A percentile compares a stretch with the other conserved stretches of the same genome.
phyloP scores from a whole-genome alignment of 75 land plant genomes.

The Ceratopteris richardii region DNA sequence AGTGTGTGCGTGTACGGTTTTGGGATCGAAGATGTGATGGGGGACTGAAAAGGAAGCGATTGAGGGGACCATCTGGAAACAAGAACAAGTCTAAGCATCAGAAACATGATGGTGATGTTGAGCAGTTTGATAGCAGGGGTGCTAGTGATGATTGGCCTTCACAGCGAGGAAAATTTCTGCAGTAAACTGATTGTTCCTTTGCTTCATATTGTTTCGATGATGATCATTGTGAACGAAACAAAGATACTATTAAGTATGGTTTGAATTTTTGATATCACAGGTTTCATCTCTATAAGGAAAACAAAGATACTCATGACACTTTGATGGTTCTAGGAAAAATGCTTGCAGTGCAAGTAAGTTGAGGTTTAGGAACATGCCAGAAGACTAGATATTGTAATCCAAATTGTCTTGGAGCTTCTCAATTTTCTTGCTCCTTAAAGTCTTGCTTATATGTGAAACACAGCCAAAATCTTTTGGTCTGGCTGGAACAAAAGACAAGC shows the following conservation, averaged over 20 bases:
- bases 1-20: slow-evolving; percentile 65
- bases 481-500: slow-evolving; percentile 99
- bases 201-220: neutral
- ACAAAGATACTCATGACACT: slow-evolving; percentile 93
- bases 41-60: slow-evolving; percentile 25
- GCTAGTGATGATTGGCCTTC: slow-evolving; percentile 60
- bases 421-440: too few species aligned
- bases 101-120: neutral
- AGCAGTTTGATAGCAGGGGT: slow-evolving; percentile 69
- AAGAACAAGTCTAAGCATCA: slow-evolving; percentile 20
- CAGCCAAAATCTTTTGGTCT: slow-evolving; percentile 90
- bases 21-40: slow-evolving; percentile 15
- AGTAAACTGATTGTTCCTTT: slow-evolving; percentile 29
- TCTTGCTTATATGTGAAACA: too few species aligned
- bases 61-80: slow-evolving; percentile 10
- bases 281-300: slow-evolving; percentile 89
- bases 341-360: slow-evolving; percentile 81
- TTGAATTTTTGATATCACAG: slow-evolving; percentile 22
- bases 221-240: neutral
- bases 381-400: too few species aligned
- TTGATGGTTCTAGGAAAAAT: slow-evolving; percentile 74
- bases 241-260: neutral
- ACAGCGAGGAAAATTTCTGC: slow-evolving; percentile 63
- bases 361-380: too few species aligned
- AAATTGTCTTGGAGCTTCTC: too few species aligned